Evolutionary conservation across 495 filamentous ascomycete genomes (phyloP).

Genomic region (Talaromyces thailandensis): DNA sequence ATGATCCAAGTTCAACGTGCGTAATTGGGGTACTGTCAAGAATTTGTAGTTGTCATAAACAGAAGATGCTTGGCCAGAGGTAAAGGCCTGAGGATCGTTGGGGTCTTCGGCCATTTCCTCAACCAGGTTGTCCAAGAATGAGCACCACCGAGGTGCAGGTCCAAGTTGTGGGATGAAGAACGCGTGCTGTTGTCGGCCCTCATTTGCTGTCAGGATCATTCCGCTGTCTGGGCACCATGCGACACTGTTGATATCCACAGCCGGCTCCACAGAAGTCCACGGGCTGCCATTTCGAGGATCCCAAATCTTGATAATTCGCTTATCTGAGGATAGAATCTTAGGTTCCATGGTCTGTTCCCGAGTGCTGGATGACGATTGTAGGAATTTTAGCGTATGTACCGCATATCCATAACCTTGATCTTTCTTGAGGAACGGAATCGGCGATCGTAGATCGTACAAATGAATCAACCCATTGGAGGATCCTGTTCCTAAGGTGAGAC

Average conservation of each 20-base stretch:
- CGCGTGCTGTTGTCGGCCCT: constrained; percentile 82
- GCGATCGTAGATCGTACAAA: constrained; percentile 87
- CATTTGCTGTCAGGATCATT: constrained; percentile 93
- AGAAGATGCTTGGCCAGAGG: constrained; percentile 43
- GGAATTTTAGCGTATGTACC: constrained; percentile 80
- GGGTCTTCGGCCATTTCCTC: constrained; percentile 92
- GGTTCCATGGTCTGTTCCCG: constrained; percentile 56
- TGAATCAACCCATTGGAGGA: constrained; percentile 82
- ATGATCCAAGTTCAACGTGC: constrained; percentile 72
- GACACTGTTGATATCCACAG: constrained; percentile 88
- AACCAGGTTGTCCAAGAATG: constrained; percentile 91
- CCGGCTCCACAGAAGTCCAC: constrained; percentile 92
- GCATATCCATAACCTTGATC: constrained; percentile 96
- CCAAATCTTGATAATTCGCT: constrained; percentile 96
- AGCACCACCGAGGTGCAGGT: constrained; percentile 89
- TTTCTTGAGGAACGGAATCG: constrained; percentile 74
- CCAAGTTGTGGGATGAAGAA: constrained; percentile 95
- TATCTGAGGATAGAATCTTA: constrained; percentile 87
- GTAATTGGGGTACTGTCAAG: constrained; percentile 76
- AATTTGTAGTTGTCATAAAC: constrained; percentile 99
- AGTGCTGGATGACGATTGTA: constrained; percentile 60
- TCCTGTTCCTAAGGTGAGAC: constrained; percentile 81
- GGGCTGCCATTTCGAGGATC: constrained; percentile 69
- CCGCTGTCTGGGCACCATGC: constrained; percentile 79
- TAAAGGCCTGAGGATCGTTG: constrained; percentile 60